Evolutionary conservation across 2,329 filamentous ascomycete genomes (phyloP), one percentile per base, ranked within the genome.

Genomic region (Cyphellophora europaea): DNA sequence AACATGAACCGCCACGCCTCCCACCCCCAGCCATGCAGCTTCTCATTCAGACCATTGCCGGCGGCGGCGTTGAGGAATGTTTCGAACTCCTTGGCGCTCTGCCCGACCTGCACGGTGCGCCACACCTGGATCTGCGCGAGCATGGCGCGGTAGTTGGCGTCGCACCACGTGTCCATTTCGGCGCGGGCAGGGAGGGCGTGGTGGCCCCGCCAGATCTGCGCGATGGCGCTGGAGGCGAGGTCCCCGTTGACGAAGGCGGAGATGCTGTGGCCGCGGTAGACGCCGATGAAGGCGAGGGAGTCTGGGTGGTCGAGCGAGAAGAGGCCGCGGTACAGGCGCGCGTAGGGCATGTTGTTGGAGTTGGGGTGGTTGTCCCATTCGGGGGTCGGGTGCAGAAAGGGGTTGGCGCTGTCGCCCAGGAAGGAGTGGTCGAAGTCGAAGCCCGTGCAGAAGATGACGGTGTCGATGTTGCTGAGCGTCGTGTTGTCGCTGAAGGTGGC

Each of bases 361-460:
- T 25, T 25, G 21, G 8, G 21, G 21, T 25, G 21, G n/a, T 25
- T 25, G n/a, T 25, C 21, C 21, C 21, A 25, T 25, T 25, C 21
- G 8, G 21, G 21, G n/a, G 21, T 10, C 21, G 29, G 21, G 13
- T 35, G 11, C 17, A 38, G 23, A 2, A 46, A 48, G 6, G 52
- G 52, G 28, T 57, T 53, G 16, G 48, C 45, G 21, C 8, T 8
- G 5, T 43, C 41, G 10, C 50, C 49, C 5, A 51, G 17, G 13
- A 55, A 35, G 18, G 48, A 43, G 30, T 41, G 53, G 38, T 52
- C 44, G 25, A 43, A 41, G n/a, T 44, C 36, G 41, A 59, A 60
- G 28, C 57, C 57, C 6, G 57, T 61, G 36, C 55, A 57, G 36
- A 47, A 58, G 27, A 60, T 52, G 17, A 61, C 52, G 8, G 49